Evolutionary conservation across 208 protist genomes (phyloP), one percentile per base, ranked within the genome.

Genomic region (Trypanosoma grayi): DNA sequence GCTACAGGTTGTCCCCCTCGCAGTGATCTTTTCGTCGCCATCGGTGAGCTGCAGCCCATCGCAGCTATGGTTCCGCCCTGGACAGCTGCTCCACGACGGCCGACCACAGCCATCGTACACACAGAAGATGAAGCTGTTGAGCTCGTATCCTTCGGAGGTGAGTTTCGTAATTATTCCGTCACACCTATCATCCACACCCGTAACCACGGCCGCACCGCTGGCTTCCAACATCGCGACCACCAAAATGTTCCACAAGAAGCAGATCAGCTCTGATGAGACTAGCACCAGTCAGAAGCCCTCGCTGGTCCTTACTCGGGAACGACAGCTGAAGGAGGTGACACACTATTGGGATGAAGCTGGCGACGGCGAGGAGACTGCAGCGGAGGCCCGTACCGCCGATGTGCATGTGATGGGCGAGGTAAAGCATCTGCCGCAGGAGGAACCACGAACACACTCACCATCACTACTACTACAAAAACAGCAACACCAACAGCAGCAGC

Each of bases 31-130:
- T 36, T 69, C 48, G 16, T 62, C 57, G 31, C 71, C 80, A 0
- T 73, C 61, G 4, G 70, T 95, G 43, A 56, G 53, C 25, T 85
- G 76, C 57, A 54, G 43, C 7, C 83, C 83, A 9, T 61, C 70
- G 31, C 50, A 71, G n/a, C 51, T 90, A 20, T 90, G 83, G 79
- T 95, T 95, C 65, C 67, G 64, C 47, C 89, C 85, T 0, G 83
- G 85, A n/a, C 83, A 92, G 63, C 57, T 60, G 30, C 54, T 75
- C 30, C 85, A 90, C 70, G 89, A 95, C 51, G 89, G 89, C 44
- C 75, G 85, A 33, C 75, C 43, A 22, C 89, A 95, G 68, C 81
- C 78, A 25, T 50, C 60, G 11, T 86, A 90, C 59, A 45, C 65
- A 27, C 89, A 88, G 41, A 73, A 51, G 25, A 55, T 95, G 48